Percentiles rank a stretch among this genome's conserved stretches.
These are phyloP conservation scores for Thelephora terrestris DNA, from an alignment of 1,284 basidiomycete species.

Conservation along the genomic window DNA sequence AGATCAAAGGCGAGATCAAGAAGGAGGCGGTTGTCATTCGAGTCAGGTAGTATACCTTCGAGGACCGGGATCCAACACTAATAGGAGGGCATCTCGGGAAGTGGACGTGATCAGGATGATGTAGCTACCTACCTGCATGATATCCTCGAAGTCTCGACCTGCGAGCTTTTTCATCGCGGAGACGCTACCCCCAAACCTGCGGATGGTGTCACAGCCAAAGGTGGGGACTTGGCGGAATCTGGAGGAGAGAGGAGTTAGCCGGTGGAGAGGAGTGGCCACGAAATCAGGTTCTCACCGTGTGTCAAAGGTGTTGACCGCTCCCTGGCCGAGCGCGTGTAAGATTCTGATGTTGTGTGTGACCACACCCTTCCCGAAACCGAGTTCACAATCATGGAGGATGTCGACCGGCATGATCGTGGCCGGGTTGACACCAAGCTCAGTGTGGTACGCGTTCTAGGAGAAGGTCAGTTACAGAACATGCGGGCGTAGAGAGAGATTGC, in stretches of 20 bases:
- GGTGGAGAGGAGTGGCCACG: too few species aligned
- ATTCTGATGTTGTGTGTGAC: constrained; percentile 21
- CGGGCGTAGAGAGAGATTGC: not conserved
- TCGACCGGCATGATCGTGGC: constrained; percentile 17
- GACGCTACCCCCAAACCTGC: too few species aligned
- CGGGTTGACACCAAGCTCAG: constrained; percentile 15
- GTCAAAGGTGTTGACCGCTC: constrained; percentile 10
- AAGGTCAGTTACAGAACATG: too few species aligned
- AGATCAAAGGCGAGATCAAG: constrained; percentile 17
- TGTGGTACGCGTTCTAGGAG: constrained; percentile 25
- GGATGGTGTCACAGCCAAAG: too few species aligned
- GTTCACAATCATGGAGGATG: constrained; percentile 27
- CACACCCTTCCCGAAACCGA: too few species aligned
- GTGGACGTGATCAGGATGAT: constrained; percentile 5
- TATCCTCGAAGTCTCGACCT: too few species aligned
- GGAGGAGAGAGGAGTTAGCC: constrained; percentile 2
- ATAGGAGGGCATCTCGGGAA: too few species aligned
- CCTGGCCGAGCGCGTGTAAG: constrained; percentile 8
- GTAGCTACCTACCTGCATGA: constrained; percentile 18
- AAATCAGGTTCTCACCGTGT: constrained; percentile 9
- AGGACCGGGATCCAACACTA: constrained; percentile 21
- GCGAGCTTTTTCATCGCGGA: too few species aligned
- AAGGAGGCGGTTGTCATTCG: constrained; percentile 13
- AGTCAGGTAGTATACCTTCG: constrained; percentile 22
- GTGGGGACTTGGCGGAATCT: constrained; percentile 17